These are phyloP conservation scores for Microstroma glucosiphilum DNA, from an alignment of 1,284 basidiomycete species.

Conservation along the genomic window DNA sequence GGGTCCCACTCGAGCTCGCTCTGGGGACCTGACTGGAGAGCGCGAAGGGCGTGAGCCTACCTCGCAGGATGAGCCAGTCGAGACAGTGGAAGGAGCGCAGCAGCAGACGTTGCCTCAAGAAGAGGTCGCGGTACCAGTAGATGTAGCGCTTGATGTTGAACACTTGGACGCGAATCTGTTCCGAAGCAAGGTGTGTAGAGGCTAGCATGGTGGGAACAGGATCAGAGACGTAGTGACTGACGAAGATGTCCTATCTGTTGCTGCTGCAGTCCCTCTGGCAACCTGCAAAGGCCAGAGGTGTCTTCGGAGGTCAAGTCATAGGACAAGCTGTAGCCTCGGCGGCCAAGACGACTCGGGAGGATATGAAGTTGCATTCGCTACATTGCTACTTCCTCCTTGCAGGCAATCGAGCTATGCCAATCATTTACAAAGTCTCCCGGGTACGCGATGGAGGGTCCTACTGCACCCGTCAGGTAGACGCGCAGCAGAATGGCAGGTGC, in stretches of 20 bases:
- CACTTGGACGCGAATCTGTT: conserved; percentile 37
- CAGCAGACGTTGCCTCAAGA: neutral
- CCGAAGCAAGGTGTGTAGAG: conserved; percentile 19
- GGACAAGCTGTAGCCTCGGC: conserved; percentile 37
- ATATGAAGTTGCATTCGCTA: conserved; percentile 19
- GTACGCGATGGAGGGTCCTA: conserved; percentile 47
- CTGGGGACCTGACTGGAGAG: conserved; percentile 1
- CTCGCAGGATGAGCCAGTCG: neutral
- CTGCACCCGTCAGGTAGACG: conserved; percentile 40
- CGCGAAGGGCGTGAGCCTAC: conserved; percentile 1
- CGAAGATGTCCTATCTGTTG: neutral
- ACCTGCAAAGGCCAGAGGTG: conserved; percentile 39
- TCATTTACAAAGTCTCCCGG: conserved; percentile 40
- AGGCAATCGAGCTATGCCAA: conserved; percentile 29
- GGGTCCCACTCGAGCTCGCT: neutral
- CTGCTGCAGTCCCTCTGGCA: conserved; percentile 29
- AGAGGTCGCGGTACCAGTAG: neutral
- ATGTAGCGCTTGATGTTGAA: conserved; percentile 28
- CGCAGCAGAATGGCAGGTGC: conserved; percentile 29
- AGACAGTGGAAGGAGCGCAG: neutral
- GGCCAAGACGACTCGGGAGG: conserved; percentile 33
- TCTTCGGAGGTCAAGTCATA: conserved; percentile 48
- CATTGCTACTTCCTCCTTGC: conserved; percentile 46
- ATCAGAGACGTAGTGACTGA: conserved; percentile 1
- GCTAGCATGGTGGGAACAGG: neutral